These are phyloP conservation scores for Microcyclosporella mali DNA, from an alignment of 2,329 filamentous ascomycete species.

Conservation along the genomic window DNA sequence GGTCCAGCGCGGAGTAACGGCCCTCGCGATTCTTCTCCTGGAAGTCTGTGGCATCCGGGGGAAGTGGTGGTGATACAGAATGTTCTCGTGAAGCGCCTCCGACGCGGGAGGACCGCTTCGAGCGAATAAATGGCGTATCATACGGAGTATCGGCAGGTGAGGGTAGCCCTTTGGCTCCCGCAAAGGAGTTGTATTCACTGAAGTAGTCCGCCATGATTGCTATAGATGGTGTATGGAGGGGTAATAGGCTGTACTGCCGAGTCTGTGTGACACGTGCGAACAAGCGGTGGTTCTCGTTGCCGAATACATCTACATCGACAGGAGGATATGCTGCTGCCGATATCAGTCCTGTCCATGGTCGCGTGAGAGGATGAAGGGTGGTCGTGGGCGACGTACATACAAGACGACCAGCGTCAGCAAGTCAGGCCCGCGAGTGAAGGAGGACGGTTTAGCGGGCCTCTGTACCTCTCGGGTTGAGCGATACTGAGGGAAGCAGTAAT, in stretches of 20 bases:
- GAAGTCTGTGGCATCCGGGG: constrained; percentile 37
- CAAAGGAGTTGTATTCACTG: constrained; percentile 39
- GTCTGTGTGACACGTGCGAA: not conserved
- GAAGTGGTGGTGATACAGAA: constrained; percentile 54
- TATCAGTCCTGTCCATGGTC: constrained; percentile 3
- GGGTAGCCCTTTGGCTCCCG: constrained; percentile 55
- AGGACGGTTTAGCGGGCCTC: too few relatives aligned
- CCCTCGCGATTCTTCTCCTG: constrained; percentile 46
- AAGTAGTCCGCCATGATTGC: constrained; percentile 39
- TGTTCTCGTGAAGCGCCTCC: constrained; percentile 57
- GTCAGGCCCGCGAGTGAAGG: too few relatives aligned
- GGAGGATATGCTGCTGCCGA: constrained; percentile 7
- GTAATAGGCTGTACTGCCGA: not conserved
- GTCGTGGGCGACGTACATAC: constrained; percentile 3
- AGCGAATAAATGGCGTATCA: constrained; percentile 52
- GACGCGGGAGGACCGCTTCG: constrained; percentile 56
- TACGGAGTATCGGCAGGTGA: constrained; percentile 68
- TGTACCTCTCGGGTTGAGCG: not conserved
- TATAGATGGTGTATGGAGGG: not conserved
- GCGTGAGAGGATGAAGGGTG: not conserved
- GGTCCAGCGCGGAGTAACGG: constrained; percentile 64
- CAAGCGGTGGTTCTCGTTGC: constrained; percentile 28
- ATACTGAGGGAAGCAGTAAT: not conserved
- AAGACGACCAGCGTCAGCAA: constrained; percentile 3
- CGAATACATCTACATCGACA: constrained; percentile 15